Evolutionary conservation across 169 alveolate species (phyloP), one percentile per base, ranked within the genome.

Genomic region (Eimeria necatrix): DNA sequence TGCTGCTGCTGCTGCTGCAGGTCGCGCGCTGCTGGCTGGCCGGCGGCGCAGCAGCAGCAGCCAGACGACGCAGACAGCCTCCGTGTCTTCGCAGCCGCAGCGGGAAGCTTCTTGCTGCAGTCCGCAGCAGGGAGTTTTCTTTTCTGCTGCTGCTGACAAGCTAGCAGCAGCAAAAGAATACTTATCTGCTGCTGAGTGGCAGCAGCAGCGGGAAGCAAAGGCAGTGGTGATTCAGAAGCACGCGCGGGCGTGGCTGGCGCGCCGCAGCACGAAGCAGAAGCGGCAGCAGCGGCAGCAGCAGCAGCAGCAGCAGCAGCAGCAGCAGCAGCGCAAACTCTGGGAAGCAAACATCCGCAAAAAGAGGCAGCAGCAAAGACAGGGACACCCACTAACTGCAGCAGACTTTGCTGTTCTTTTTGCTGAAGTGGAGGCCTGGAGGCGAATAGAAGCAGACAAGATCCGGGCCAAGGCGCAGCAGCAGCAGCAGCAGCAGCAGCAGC

Each of bases 351-450:
- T 71, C 10, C 46, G 83, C 20, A 71, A 71, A 41, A 71, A 32
- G 41, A 71, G 83, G 16, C 83, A 71, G 51, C 53, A 71, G 5
- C 83, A 71, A 32, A 71, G 83, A 32, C 51, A n/a, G 18, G 83
- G 53, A 8, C 0, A 14, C 83, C 83, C 83, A 0, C 4, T 41
- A 6, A 71, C 83, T 32, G 12, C 83, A 71, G 49, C 83, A 14
- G 83, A 71, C 83, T 71, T 71, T 71, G 83, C 83, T 71, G 18
- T 71, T 12, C 83, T 71, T 22, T 48, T n/a, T 32, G 83, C 83
- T n/a, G 83, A 71, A 16, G 83, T 22, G 16, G 83, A 22, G 24
- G 83, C 83, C 22, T 71, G 83, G 83, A 32, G 83, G 0, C 24
- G 51, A 10, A 22, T 71, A 7, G 51, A 71, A 32, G 83, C 22